These are phyloP conservation scores for Naumovozyma baii DNA, from an alignment of 805 yeast species.

Conservation along the genomic window DNA sequence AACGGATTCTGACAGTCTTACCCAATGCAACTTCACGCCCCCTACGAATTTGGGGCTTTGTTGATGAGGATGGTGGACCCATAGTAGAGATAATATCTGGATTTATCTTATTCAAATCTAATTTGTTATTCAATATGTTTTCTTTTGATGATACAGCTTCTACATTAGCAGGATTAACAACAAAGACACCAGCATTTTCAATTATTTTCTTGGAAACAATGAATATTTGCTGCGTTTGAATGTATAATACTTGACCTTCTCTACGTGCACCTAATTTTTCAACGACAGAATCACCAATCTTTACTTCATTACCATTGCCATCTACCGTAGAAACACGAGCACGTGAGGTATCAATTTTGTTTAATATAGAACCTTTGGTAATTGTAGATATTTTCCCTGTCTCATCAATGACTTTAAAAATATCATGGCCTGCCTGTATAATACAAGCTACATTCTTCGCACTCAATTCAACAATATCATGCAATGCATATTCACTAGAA, in stretches of 20 bases:
- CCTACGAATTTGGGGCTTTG: slow-evolving; percentile 36
- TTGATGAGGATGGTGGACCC: slow-evolving; percentile 47
- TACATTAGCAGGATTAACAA: slow-evolving; percentile 62
- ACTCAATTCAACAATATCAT: slow-evolving; percentile 81
- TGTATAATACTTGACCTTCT: slow-evolving; percentile 81
- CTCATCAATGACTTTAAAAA: slow-evolving; percentile 68
- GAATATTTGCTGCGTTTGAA: slow-evolving; percentile 71
- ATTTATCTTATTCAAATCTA: slow-evolving; percentile 78
- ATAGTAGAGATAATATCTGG: slow-evolving; percentile 43
- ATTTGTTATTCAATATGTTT: slow-evolving; percentile 38
- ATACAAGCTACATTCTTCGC: slow-evolving; percentile 83
- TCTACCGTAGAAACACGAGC: slow-evolving; percentile 85
- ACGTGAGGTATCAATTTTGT: slow-evolving; percentile 58
- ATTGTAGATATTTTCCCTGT: slow-evolving; percentile 69
- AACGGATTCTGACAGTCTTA: slow-evolving; percentile 77
- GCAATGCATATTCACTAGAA: slow-evolving; percentile 71
- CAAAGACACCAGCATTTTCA: slow-evolving; percentile 90
- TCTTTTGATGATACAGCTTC: slow-evolving; percentile 81
- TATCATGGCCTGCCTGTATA: slow-evolving; percentile 80
- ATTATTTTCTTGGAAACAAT: slow-evolving; percentile 66
- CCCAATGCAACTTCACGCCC: slow-evolving; percentile 79
- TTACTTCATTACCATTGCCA: slow-evolving; percentile 70
- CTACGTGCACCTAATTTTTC: slow-evolving; percentile 77
- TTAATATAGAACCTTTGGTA: slow-evolving; percentile 72
- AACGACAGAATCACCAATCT: slow-evolving; percentile 86